These are phyloP conservation scores for Coix lacrymajobi DNA, from an alignment of 176 grass and related monocot species.

Conservation along the genomic window DNA sequence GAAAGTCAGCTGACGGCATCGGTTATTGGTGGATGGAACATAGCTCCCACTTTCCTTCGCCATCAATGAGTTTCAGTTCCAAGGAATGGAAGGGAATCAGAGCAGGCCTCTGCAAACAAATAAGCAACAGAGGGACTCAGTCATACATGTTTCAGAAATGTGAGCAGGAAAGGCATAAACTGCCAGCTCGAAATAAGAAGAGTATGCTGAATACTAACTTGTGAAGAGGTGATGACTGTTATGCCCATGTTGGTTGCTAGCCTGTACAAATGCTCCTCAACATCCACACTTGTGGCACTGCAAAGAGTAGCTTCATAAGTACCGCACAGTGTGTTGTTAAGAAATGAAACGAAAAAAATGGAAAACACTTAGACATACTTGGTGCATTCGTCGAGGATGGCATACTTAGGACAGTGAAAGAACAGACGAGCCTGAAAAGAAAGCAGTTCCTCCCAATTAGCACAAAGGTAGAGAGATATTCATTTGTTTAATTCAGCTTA, in stretches of 20 bases:
- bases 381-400: slow-evolving; percentile 95
- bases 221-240: slow-evolving; percentile 93
- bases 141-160: neutral
- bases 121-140: neutral
- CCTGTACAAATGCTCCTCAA: slow-evolving; percentile 95
- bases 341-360: neutral
- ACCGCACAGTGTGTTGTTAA: neutral
- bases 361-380: slow-evolving; percentile 49
- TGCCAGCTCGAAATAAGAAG: neutral
- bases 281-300: slow-evolving; percentile 95
- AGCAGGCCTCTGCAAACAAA: slow-evolving; percentile 73
- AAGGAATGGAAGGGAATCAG: slow-evolving; percentile 88
- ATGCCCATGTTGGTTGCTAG: slow-evolving; percentile 87
- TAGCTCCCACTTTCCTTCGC: slow-evolving; percentile 94
- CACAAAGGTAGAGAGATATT: neutral
- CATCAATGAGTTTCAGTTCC: slow-evolving; percentile 95
- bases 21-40: slow-evolving; percentile 61
- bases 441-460: neutral
- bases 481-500: neutral
- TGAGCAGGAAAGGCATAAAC: neutral
- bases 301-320: slow-evolving; percentile 24
- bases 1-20: neutral
- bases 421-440: slow-evolving; percentile 84
- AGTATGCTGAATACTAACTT: slow-evolving; percentile 40
- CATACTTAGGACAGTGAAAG: slow-evolving; percentile 86